Conservation (phyloP, 495 filamentous ascomycete species). For the Lineolata rhizophorae region DNA sequence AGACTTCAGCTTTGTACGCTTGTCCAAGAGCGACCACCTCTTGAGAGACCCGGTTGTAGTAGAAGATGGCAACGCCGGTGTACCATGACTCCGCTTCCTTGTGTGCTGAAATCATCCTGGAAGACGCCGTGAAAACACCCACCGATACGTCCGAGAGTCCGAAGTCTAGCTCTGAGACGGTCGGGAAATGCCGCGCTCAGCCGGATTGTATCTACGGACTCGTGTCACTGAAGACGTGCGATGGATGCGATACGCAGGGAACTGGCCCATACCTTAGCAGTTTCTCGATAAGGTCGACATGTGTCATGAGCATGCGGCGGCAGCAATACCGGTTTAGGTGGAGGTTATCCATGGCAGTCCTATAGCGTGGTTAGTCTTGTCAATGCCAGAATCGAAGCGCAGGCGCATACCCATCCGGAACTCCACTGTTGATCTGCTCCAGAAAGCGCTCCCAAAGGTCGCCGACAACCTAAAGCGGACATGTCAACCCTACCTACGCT, state of each 20-base stretch:
- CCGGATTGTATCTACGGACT: slow-evolving; percentile 3
- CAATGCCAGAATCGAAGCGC: neutral
- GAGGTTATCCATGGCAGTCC: slow-evolving; percentile 83
- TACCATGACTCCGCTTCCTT: no score
- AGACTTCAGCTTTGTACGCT: no score
- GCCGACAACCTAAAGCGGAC: slow-evolving; percentile 56
- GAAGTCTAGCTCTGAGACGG: no score
- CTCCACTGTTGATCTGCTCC: slow-evolving; percentile 54
- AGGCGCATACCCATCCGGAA: slow-evolving; percentile 47
- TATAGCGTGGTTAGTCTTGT: slow-evolving; percentile 14
- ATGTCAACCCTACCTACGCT: neutral
- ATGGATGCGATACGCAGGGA: slow-evolving; percentile 1
- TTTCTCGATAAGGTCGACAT: slow-evolving; percentile 97
- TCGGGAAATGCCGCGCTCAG: no score
- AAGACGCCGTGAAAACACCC: no score
- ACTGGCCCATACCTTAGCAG: slow-evolving; percentile 51
- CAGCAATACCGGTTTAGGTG: slow-evolving; percentile 94
- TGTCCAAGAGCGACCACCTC: no score
- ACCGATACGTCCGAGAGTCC: no score
- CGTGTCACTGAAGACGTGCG: no score
- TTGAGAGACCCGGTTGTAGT: no score
- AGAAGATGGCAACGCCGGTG: no score
- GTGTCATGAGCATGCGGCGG: slow-evolving; percentile 98
- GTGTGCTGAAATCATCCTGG: no score
- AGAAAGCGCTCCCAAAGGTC: slow-evolving; percentile 95